These are phyloP conservation scores for Pterulicium gracile DNA, from an alignment of 1,284 basidiomycete species.

Conservation along the genomic window DNA sequence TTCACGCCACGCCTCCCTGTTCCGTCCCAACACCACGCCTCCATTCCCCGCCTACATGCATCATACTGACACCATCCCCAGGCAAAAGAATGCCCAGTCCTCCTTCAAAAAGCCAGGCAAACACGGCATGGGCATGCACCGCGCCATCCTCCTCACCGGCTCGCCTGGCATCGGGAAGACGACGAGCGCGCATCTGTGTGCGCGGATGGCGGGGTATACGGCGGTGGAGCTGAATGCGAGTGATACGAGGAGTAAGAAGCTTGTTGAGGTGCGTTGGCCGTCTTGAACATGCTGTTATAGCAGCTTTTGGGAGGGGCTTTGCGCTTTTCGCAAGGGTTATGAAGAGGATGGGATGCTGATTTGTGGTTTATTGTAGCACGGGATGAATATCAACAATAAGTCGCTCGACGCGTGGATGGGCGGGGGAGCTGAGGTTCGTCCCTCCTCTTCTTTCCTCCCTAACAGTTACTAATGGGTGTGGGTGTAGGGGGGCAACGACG, in stretches of 20 bases:
- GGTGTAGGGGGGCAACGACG: conserved; percentile 47
- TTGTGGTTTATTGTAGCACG: conserved; percentile 36
- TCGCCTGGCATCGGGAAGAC: conserved; percentile 98
- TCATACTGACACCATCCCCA: conserved; percentile 24
- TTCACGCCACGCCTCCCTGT: not conserved
- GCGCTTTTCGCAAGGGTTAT: not conserved
- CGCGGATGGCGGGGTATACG: conserved; percentile 80
- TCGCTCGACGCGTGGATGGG: conserved; percentile 88
- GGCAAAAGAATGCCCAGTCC: conserved; percentile 62
- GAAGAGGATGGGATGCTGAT: not conserved
- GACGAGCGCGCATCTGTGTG: conserved; percentile 88
- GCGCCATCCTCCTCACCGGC: conserved; percentile 86
- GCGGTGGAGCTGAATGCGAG: conserved; percentile 96
- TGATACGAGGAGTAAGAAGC: conserved; percentile 92
- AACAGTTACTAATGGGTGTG: conserved; percentile 1
- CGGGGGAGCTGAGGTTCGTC: conserved; percentile 32
- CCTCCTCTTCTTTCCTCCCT: not conserved
- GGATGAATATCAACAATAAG: conserved; percentile 80
- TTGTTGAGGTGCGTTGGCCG: conserved; percentile 84
- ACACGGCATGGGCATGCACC: conserved; percentile 76
- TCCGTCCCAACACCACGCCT: no score
- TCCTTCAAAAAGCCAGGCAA: conserved; percentile 94
- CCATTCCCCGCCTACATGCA: not conserved
- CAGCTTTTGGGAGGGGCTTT: not conserved
- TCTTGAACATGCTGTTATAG: not conserved